Conservation (phyloP, 2,329 filamentous ascomycete genomes). For the Fusarium longipes region DNA sequence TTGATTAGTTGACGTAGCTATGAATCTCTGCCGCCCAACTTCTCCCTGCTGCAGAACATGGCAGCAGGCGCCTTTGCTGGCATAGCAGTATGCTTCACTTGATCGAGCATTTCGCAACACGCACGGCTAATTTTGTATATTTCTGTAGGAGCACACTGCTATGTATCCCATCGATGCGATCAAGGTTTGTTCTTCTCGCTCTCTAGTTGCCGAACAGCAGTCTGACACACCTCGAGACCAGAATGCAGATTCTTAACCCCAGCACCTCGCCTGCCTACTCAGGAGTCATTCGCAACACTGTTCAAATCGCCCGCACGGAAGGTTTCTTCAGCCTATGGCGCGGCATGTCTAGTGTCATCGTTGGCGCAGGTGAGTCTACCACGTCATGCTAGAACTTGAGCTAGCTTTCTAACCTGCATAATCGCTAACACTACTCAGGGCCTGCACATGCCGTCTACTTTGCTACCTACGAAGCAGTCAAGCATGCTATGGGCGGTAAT, state of each 20-base stretch:
- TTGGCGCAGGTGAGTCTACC: slow-evolving; percentile 82
- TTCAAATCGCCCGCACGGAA: slow-evolving; percentile 90
- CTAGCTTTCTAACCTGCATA: slow-evolving; percentile 3
- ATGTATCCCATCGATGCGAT: slow-evolving; percentile 99
- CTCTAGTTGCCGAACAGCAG: slow-evolving; percentile 6
- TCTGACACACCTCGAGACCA: slow-evolving; percentile 71
- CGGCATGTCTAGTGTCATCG: slow-evolving; percentile 94
- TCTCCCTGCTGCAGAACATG: slow-evolving; percentile 95
- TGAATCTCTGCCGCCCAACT: slow-evolving; percentile 93
- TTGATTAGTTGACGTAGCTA: slow-evolving; percentile 66
- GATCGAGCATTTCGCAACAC: not conserved
- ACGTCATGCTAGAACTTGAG: slow-evolving; percentile 34
- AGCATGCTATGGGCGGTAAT: slow-evolving; percentile 95
- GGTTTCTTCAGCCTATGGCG: slow-evolving; percentile 93
- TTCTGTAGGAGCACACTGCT: slow-evolving; percentile 87
- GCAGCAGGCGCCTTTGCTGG: slow-evolving; percentile 95
- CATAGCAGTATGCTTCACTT: slow-evolving; percentile 76
- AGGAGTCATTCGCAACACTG: slow-evolving; percentile 90
- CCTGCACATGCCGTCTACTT: slow-evolving; percentile 99
- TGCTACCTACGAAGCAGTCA: slow-evolving; percentile 96
- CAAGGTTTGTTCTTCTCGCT: slow-evolving; percentile 71
- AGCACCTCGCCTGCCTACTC: slow-evolving; percentile 84
- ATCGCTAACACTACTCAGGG: slow-evolving; percentile 64
- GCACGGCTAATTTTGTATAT: slow-evolving; percentile 32
- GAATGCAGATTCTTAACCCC: slow-evolving; percentile 96